These are phyloP conservation scores for Pseudocercospora musae DNA, from an alignment of 2,329 filamentous ascomycete species.

Conservation along the genomic window DNA sequence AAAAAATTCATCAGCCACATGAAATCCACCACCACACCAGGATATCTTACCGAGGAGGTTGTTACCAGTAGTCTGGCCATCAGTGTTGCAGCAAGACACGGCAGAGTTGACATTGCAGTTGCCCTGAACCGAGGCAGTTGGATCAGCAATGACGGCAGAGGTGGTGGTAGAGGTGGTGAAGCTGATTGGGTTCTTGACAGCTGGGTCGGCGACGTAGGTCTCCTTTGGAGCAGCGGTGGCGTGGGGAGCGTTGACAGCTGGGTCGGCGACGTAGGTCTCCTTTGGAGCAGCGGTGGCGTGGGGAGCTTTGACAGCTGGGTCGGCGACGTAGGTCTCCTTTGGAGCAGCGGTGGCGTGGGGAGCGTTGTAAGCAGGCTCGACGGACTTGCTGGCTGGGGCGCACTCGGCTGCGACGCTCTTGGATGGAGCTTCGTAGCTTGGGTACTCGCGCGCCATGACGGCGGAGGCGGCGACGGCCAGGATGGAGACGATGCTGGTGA, in stretches of 20 bases:
- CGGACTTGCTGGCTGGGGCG: too few relatives aligned
- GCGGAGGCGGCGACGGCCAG: neutral
- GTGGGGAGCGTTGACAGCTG: too few relatives aligned
- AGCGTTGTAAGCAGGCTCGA: too few relatives aligned
- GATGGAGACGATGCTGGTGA: constrained; percentile 2
- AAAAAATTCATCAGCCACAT: too few relatives aligned
- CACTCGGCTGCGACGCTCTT: neutral
- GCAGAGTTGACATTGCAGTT: neutral
- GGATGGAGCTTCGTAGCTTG: neutral
- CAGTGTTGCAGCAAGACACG: neutral
- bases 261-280: neutral
- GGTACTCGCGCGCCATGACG: neutral
- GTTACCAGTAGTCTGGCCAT: neutral
- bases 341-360: neutral
- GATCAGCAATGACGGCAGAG: neutral
- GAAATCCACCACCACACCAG: neutral
- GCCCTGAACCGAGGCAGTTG: neutral
- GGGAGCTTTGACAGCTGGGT: too few relatives aligned
- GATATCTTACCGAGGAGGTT: neutral
- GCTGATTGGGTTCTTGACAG: neutral
- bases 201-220: neutral
- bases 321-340: neutral
- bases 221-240: neutral
- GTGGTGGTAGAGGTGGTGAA: neutral
- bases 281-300: neutral